Base-by-base conservation (phyloP, 768 basidiomycete species). In the Xerocomellus chrysenteron region DNA sequence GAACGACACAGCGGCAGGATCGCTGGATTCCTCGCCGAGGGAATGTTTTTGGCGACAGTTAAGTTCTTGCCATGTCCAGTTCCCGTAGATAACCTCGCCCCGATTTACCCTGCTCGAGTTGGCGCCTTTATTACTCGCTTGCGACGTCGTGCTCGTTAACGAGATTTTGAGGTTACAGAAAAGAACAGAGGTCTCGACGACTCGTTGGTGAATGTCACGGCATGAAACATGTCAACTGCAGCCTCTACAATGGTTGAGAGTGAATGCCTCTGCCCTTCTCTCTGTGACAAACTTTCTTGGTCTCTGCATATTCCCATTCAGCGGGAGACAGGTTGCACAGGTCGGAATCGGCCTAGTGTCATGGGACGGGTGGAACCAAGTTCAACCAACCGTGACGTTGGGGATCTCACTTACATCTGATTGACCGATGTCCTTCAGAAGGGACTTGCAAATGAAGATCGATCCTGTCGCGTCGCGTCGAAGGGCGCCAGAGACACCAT, bases 341-440 rank as follows among this genome's bases (percentile, higher is more conserved):
- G 71, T 98, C 96, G 2, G 95, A 94, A 67, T 99, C 97, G 37
- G 97, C 95, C 75, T 95, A n/a, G n/a, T n/a, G n/a, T n/a, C n/a
- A n/a, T n/a, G n/a, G n/a, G n/a, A n/a, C n/a, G n/a, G n/a, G n/a
- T n/a, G n/a, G n/a, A n/a, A n/a, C n/a, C n/a, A n/a, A n/a, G n/a
- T n/a, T n/a, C n/a, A n/a, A n/a, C n/a, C n/a, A n/a, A n/a, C n/a
- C n/a, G n/a, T n/a, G n/a, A n/a, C n/a, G n/a, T n/a, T n/a, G n/a
- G n/a, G n/a, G n/a, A n/a, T n/a, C n/a, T n/a, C n/a, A n/a, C n/a
- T n/a, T n/a, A n/a, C n/a, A n/a, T n/a, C n/a, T n/a, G n/a, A n/a
- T n/a, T n/a, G n/a, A n/a, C n/a, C n/a, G n/a, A n/a, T n/a, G n/a
- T n/a, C n/a, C n/a, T n/a, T n/a, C n/a, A n/a, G n/a, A n/a, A n/a